Evolutionary conservation across 192 early-diverging fungal species (phyloP), one percentile per base, ranked within the genome.

Genomic region (Ambispora gerdemannii): DNA sequence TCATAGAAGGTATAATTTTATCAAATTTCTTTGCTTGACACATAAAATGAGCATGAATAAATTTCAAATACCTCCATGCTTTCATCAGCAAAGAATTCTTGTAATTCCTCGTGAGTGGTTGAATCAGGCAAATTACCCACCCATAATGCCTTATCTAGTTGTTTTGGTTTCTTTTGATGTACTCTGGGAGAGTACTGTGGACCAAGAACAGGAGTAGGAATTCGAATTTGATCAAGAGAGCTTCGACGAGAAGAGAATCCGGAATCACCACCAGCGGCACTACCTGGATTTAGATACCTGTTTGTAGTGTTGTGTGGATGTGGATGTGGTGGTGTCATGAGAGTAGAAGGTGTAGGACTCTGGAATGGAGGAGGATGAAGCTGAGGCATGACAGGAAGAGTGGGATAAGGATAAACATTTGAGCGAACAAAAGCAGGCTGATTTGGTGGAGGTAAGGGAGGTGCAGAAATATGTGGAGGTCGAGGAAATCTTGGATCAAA

Each of bases 101-200:
- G 69, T 20, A 82, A 65, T 52, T 82, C 81, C 28, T 73, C 78
- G 8, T 77, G 51, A 1, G 76, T 80, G 2, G 81, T 82, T 20
- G 79, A 73, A 28, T 74, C 79, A 17, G 79, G 64, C 19, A 82
- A 73, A 62, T 82, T 82, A 11, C 81, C 81, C 3, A 82, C 81
- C 81, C 81, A 82, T 75, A 82, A 74, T 19, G 81, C 81, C 22
- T 78, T 82, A 51, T 82, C 81, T 43, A 80, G 65, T n/a, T 82
- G 76, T 31, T 79, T 82, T 10, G 81, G 81, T 63, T 79, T 82
- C 71, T 76, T 77, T 64, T 82, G 50, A 55, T 53, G 28, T 34
- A 68, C 55, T 25, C 67, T 68, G 2, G 50, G 51, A n/a, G 33
- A 11, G 36, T 68, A 51, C 19, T 68, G 67, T n/a, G 67, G 51